Base-by-base conservation (phyloP, 2,329 filamentous ascomycete genomes). In the Colletotrichum sp. region DNA sequence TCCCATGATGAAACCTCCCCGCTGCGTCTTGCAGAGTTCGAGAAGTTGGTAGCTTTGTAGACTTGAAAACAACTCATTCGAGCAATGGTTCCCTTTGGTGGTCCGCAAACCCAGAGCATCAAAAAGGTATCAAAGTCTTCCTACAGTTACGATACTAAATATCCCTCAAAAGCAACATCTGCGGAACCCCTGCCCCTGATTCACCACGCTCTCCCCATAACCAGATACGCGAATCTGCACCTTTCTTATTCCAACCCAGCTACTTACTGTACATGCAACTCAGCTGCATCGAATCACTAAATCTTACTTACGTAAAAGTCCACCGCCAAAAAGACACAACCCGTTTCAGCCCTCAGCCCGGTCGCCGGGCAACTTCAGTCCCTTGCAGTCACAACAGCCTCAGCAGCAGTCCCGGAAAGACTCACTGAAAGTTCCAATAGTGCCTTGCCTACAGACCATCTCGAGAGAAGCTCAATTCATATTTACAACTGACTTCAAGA, bases 381-480 rank as follows among this genome's bases (percentile, higher is more conserved):
- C 43, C n/a, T 52, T 52, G n/a, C 43, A 52, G 38, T 48, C 38
- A 48, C 38, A n/a, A 2, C 43, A 52, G 43, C n/a, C n/a, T 21
- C 43, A 13, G 43, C 43, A 10, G 18, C 38, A n/a, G 38, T 3
- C 18, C 16, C 18, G 1, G 36, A 43, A 43, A 43, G 38, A 43
- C 38, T n/a, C 30, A 12, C 30, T 32, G 9, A 32, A 32, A 32
- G 30, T 9, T 9, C 28, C 30, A 12, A 12, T 12, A 32, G 32
- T 34, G 32, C 32, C 32, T 1, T 34, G 32, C 34, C 34, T 36
- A 36, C 34, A 36, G 3, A 43, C 38, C 18, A 21, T 21, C 43
- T 21, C 18, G 1, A 0, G 43, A 48, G 43, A 21, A 48, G 0
- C 6, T 10, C 10, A 48, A 21, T 10, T 0, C 8, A 1, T 21